Base-by-base conservation (phyloP, 2,329 filamentous ascomycete genomes). In the Colletotrichum sublineola region DNA sequence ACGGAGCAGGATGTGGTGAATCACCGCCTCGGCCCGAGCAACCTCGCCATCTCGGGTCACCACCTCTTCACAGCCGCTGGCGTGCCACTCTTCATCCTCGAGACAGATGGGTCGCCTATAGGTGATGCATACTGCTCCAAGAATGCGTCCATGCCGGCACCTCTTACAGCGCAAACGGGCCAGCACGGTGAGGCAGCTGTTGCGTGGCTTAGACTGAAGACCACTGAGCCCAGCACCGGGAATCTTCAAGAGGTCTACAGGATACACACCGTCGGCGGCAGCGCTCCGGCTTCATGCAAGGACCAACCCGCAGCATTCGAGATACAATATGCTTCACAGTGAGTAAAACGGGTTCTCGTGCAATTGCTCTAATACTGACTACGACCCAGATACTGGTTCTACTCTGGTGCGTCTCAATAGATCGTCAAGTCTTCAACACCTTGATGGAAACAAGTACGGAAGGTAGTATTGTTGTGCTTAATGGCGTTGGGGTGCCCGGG, bases 261-360 rank as follows among this genome's bases (percentile, higher is more conserved):
- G 15, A 84, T 98, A 56, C 88, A 93, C 77, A 98, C 96, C 14
- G 94, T 92, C 0, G 95, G 95, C 36, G 96, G 96, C 14, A 89
- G 87, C 58, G 83, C 94, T 2, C 95, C 95, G 0, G 84, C 88
- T 36, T 93, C 90, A 0, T 98, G 96, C 80, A 80, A 88, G 44
- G 93, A 90, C 14, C 86, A 90, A 85, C 80, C 86, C 0, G 85
- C 86, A 14, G 78, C 82, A 1, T 95, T 98, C 76, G 84, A 91
- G 74, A 89, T 97, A 18, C 86, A 95, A 78, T 98, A 98, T 82
- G 87, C 93, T 42, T 91, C 95, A 53, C 89, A 95, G 87, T 98
- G 94, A 88, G 92, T 92, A 87, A 42, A 31, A 48, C 11, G 50
- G 24, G 5, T 20, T 44, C 33, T 36, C 20, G 8, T 61, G 40